A percentile compares a stretch with the other conserved stretches of the same genome.
These are phyloP conservation scores for Aspergillus udagawae DNA, from an alignment of 2,329 filamentous ascomycete genomes.

Conservation along the genomic window DNA sequence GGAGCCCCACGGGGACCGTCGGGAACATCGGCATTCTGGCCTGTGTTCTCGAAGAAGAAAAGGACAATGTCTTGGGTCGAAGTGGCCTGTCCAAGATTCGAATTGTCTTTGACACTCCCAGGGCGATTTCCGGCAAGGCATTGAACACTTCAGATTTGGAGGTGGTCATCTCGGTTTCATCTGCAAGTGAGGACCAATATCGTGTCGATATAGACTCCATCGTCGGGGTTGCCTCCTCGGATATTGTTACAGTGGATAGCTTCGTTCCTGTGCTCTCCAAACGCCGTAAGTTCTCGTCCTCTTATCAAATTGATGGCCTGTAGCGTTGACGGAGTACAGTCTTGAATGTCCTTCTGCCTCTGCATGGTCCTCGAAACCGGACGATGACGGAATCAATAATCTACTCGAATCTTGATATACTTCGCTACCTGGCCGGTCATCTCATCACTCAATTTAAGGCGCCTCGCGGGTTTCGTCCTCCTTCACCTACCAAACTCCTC, in stretches of 20 bases:
- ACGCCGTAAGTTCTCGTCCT: slow-evolving; percentile 54
- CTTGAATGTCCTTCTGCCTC: slow-evolving; percentile 65
- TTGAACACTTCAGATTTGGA: slow-evolving; percentile 35
- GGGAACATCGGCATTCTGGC: slow-evolving; percentile 52
- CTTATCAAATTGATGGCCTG: background rate
- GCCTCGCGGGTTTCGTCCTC: slow-evolving; percentile 62
- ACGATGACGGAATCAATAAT: slow-evolving; percentile 60
- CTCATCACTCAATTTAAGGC: slow-evolving; percentile 59
- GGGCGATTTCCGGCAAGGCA: slow-evolving; percentile 25
- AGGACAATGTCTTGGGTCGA: slow-evolving; percentile 51
- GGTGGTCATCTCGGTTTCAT: slow-evolving; percentile 64
- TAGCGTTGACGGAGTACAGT: slow-evolving; percentile 45
- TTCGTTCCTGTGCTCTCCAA: slow-evolving; percentile 72
- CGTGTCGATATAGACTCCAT: slow-evolving; percentile 59
- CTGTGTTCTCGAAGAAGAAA: slow-evolving; percentile 40
- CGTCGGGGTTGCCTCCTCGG: slow-evolving; percentile 67
- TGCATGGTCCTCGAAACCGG: slow-evolving; percentile 58
- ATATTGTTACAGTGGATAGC: slow-evolving; percentile 68
- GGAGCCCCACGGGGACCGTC: slow-evolving; percentile 60
- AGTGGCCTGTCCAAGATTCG: slow-evolving; percentile 30
- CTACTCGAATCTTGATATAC: slow-evolving; percentile 71
- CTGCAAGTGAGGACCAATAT: slow-evolving; percentile 58
- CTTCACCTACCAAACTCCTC: slow-evolving; percentile 87
- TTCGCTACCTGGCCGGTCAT: slow-evolving; percentile 65
- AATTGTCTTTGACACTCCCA: slow-evolving; percentile 35